A percentile compares a stretch with the other conserved stretches of the same genome.
Evolutionary conservation across 208 protist species (phyloP).

Genomic region (Lotmaria passim): DNA sequence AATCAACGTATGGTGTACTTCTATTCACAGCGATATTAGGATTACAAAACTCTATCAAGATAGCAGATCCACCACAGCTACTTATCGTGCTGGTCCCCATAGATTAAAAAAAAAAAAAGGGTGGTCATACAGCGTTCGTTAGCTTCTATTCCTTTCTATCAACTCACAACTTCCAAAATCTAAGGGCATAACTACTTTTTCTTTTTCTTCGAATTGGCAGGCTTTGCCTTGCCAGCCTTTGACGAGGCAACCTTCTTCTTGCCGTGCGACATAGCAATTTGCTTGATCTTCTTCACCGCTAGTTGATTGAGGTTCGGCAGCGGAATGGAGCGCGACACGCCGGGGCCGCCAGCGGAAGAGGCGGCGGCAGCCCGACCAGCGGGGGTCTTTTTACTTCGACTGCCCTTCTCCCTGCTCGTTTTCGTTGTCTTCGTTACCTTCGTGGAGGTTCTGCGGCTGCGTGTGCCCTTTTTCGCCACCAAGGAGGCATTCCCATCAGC

Average conservation of each 20-base stretch:
- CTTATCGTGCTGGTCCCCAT: no score
- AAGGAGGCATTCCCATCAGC: no score
- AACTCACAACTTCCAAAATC: no score
- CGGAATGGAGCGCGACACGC: conserved; percentile 34
- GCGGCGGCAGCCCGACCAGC: background rate
- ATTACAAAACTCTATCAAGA: no score
- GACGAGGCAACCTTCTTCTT: conserved; percentile 1
- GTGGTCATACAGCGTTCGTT: no score
- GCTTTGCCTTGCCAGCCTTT: conserved; percentile 19
- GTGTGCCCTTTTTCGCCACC: no score
- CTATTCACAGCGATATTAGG: background rate
- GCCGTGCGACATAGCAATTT: background rate
- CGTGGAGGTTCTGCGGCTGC: background rate
- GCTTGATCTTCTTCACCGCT: conserved; percentile 25
- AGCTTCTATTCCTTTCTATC: no score
- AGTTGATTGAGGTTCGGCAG: conserved; percentile 34
- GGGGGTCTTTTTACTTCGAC: background rate
- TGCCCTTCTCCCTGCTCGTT: background rate
- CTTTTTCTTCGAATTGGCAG: conserved; percentile 9
- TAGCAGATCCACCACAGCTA: no score
- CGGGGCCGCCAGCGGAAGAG: background rate
- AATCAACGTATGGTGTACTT: background rate
- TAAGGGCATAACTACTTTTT: no score
- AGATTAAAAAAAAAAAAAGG: no score
- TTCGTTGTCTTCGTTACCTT: background rate